phyloP scores from a whole-genome alignment of 2,329 filamentous ascomycete species.

The Cercospora zeae-maydis region DNA sequence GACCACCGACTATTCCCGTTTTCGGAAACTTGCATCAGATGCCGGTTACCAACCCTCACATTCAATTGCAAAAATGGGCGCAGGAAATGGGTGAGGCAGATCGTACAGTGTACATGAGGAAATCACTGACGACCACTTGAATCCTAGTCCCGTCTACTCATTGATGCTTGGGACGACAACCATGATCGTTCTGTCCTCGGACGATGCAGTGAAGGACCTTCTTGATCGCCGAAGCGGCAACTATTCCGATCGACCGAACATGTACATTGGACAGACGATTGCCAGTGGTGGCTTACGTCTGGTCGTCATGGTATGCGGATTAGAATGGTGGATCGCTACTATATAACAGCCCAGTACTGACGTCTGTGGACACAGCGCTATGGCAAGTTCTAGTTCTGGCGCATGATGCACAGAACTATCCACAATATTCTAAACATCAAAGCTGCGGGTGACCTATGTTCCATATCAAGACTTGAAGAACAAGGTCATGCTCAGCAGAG shows the following conservation, averaged over 20 bases:
- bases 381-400: neutral
- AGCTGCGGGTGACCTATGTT: neutral
- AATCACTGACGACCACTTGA: neutral
- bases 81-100: neutral
- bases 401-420: neutral
- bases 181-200: neutral
- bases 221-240: neutral
- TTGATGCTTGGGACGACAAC: neutral
- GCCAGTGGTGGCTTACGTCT: neutral
- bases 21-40: neutral
- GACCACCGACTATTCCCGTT: neutral
- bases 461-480: neutral
- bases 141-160: neutral
- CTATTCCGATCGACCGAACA: neutral
- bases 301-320: neutral
- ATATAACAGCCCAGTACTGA: too few species aligned
- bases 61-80: neutral
- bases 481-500: neutral
- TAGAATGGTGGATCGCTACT: too few species aligned
- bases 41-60: neutral
- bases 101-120: too few species aligned
- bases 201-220: neutral
- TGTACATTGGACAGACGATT: neutral
- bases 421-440: neutral
- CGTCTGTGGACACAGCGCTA: neutral